Percentiles rank a stretch among this genome's conserved stretches.
Conservation (phyloP, 306 rosid genomes). For the Vigna trinervia region DNA sequence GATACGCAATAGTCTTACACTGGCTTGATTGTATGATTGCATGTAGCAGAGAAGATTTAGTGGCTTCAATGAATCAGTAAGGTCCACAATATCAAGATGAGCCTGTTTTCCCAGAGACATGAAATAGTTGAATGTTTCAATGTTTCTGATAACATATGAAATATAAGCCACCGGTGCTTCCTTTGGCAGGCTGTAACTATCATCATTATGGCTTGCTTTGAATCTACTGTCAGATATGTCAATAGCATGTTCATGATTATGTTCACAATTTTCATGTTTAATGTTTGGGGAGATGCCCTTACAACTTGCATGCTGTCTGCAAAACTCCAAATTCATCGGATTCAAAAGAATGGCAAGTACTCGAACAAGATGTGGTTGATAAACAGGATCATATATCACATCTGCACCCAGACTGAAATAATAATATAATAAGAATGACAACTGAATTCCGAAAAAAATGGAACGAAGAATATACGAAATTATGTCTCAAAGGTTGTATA, state of each 20-base stretch:
- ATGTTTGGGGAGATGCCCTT: slow-evolving; percentile 23
- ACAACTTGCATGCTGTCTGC: slow-evolving; percentile 29
- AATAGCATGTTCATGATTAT: slow-evolving; percentile 29
- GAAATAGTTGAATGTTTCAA: slow-evolving; percentile 68
- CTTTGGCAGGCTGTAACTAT: slow-evolving; percentile 29
- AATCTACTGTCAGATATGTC: slow-evolving; percentile 40
- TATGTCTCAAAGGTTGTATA: background rate
- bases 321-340: slow-evolving; percentile 25
- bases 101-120: slow-evolving; percentile 60
- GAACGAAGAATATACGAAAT: slow-evolving; percentile 12
- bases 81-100: slow-evolving; percentile 63
- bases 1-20: slow-evolving; percentile 60
- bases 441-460: background rate
- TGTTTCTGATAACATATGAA: slow-evolving; percentile 72
- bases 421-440: slow-evolving; percentile 33
- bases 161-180: slow-evolving; percentile 69
- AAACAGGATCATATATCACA: slow-evolving; percentile 84
- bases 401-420: slow-evolving; percentile 81
- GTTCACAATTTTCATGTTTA: slow-evolving; percentile 41
- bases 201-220: slow-evolving; percentile 36
- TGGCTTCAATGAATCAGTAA: slow-evolving; percentile 65
- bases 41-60: slow-evolving; percentile 70
- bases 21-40: slow-evolving; percentile 67
- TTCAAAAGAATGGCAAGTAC: slow-evolving; percentile 60
- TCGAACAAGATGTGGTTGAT: slow-evolving; percentile 84